A percentile compares a stretch with the other conserved stretches of the same genome.
Evolutionary conservation across 805 yeast genomes (phyloP).

Genomic region (Starmerella tilneyi): DNA sequence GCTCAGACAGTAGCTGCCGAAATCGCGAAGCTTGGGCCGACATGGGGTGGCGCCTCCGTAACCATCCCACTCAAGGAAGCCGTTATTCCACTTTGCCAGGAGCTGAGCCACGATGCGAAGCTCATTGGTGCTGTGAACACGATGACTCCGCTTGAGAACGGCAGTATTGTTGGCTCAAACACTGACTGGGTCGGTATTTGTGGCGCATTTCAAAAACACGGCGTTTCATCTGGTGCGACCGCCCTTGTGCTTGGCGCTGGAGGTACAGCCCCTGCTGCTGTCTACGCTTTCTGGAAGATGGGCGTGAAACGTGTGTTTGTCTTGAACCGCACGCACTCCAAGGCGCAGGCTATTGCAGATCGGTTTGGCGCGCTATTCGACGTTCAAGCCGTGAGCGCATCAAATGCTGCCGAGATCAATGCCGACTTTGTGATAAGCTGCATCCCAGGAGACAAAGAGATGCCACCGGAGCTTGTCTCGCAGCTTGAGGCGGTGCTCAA

Average conservation of each 20-base stretch:
- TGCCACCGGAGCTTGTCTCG: conserved; percentile 14
- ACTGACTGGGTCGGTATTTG: conserved; percentile 92
- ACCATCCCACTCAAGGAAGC: conserved; percentile 89
- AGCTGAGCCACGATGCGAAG: conserved; percentile 64
- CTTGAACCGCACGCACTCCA: conserved; percentile 66
- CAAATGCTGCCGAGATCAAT: conserved; percentile 39
- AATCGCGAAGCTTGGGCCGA: conserved; percentile 37
- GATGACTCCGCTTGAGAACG: conserved; percentile 46
- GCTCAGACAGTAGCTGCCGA: conserved; percentile 46
- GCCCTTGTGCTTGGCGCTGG: conserved; percentile 94
- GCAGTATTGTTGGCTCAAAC: conserved; percentile 62
- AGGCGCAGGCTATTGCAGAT: conserved; percentile 47
- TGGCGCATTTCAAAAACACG: conserved; percentile 53
- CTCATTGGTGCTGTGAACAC: conserved; percentile 94
- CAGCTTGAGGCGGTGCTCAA: conserved; percentile 23
- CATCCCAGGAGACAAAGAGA: conserved; percentile 22
- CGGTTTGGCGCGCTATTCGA: conserved; percentile 42
- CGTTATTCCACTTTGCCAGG: conserved; percentile 55
- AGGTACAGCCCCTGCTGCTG: conserved; percentile 93
- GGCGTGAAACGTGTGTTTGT: conserved; percentile 71
- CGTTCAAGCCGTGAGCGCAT: conserved; percentile 47
- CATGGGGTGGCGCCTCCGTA: conserved; percentile 90
- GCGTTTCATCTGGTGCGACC: conserved; percentile 38
- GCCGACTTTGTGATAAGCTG: conserved; percentile 35
- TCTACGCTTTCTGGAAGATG: conserved; percentile 67